Percentiles rank a stretch among this genome's conserved stretches.
These are phyloP conservation scores for Primulina huaijiensis DNA, from an alignment of 257 asterid genomes.

Conservation along the genomic window DNA sequence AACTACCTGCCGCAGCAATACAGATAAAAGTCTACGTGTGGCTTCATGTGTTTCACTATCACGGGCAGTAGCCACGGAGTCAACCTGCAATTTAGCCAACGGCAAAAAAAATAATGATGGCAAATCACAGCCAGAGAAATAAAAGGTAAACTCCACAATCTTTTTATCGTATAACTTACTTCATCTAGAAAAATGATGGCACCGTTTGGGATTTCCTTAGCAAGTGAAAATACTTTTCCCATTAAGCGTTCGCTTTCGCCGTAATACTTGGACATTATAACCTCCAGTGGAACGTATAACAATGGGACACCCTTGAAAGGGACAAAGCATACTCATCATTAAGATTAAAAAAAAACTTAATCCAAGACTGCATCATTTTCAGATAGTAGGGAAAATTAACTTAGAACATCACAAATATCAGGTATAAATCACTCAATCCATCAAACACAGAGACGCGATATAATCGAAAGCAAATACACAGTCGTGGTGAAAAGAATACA, in stretches of 20 bases:
- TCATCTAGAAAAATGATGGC: slow-evolving; percentile 90
- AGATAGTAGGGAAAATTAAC: not conserved
- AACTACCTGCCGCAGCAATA: slow-evolving; percentile 81
- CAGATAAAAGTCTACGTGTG: slow-evolving; percentile 83
- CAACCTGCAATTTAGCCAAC: slow-evolving; percentile 56
- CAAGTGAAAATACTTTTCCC: slow-evolving; percentile 89
- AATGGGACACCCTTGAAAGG: slow-evolving; percentile 74
- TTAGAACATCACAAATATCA: not conserved
- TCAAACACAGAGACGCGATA: not conserved
- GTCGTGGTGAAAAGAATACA: not conserved
- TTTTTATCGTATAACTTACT: slow-evolving; percentile 41
- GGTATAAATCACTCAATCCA: slow-evolving; percentile 12
- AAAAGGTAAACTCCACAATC: slow-evolving; percentile 19
- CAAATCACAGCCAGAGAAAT: not conserved
- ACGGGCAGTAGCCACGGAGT: slow-evolving; percentile 90
- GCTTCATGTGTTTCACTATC: slow-evolving; percentile 95
- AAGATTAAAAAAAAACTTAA: slow-evolving; percentile 16
- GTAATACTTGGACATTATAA: slow-evolving; percentile 84
- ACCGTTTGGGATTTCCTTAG: slow-evolving; percentile 78
- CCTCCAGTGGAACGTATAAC: slow-evolving; percentile 87
- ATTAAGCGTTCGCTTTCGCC: slow-evolving; percentile 94
- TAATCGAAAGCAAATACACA: not conserved
- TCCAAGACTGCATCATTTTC: slow-evolving; percentile 18
- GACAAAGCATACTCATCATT: slow-evolving; percentile 16
- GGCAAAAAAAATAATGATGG: not conserved